Evolutionary conservation across 495 filamentous ascomycete genomes (phyloP).

Genomic region (Hypoxylon trugodes): DNA sequence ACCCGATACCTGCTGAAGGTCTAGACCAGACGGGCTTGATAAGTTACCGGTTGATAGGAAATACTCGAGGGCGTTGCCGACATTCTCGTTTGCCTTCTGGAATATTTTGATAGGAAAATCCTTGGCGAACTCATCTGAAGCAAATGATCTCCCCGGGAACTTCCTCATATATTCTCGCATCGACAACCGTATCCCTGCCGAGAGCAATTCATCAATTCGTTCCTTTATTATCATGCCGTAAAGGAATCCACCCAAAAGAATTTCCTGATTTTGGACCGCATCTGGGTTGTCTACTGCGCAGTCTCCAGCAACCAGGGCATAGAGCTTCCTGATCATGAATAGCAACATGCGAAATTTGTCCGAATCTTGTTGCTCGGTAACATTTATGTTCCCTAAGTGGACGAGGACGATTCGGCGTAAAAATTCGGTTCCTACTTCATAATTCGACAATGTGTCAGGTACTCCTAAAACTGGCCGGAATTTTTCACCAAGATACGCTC

Average conservation of each 20-base stretch:
- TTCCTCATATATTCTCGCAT: constrained; percentile 76
- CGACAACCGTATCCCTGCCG: constrained; percentile 65
- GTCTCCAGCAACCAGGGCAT: constrained; percentile 89
- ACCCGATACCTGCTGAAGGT: constrained; percentile 92
- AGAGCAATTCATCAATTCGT: constrained; percentile 85
- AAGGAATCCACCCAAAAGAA: constrained; percentile 89
- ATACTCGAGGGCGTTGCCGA: constrained; percentile 87
- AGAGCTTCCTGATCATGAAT: constrained; percentile 96
- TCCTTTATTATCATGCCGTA: constrained; percentile 97
- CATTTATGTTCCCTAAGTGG: constrained; percentile 83
- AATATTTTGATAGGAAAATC: constrained; percentile 83
- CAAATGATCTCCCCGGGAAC: constrained; percentile 69
- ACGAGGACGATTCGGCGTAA: constrained; percentile 88
- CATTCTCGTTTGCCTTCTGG: constrained; percentile 81
- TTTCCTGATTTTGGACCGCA: constrained; percentile 92
- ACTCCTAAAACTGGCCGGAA: constrained; percentile 88
- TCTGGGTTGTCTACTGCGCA: constrained; percentile 95
- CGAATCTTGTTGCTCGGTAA: constrained; percentile 79
- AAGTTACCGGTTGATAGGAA: constrained; percentile 97
- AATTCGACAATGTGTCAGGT: constrained; percentile 79
- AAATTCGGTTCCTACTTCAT: constrained; percentile 89
- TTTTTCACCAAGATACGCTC: constrained; percentile 84
- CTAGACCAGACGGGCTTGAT: constrained; percentile 86
- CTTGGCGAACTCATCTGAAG: constrained; percentile 72
- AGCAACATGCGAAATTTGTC: constrained; percentile 95